Conservation (phyloP, 176 grass and related monocot genomes). For the Panicum miliaceum region DNA sequence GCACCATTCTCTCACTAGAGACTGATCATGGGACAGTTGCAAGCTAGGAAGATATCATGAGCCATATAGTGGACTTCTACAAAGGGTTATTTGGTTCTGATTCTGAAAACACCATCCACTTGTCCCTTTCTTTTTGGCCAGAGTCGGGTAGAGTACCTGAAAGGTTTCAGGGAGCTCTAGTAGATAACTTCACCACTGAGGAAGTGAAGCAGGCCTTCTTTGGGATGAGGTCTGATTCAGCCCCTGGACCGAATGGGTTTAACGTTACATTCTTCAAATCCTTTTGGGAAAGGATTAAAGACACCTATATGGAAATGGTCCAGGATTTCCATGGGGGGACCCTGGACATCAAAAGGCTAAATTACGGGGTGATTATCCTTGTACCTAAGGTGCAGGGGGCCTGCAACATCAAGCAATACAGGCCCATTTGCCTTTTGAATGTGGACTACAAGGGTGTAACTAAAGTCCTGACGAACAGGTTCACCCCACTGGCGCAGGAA, state of each 20-base stretch:
- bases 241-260: neutral
- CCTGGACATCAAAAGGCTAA: neutral
- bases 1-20: neutral
- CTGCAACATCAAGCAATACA: neutral
- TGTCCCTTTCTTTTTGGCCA: too few species aligned
- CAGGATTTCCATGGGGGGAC: fast-evolving
- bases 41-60: too few species aligned
- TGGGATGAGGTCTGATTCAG: neutral
- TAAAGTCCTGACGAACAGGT: neutral
- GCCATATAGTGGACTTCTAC: too few species aligned
- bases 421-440: neutral
- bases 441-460: neutral
- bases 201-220: too few species aligned
- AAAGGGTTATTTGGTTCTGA: too few species aligned
- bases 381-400: neutral
- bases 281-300: neutral
- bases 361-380: neutral
- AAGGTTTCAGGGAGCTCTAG: too few species aligned
- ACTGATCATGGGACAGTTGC: neutral
- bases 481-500: fast-evolving
- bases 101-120: too few species aligned
- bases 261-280: neutral
- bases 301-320: fast-evolving
- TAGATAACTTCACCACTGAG: too few species aligned
- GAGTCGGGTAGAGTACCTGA: too few species aligned